Evolutionary conservation across 192 early-diverging fungal species (phyloP).

Genomic region (Dissophora ornata): DNA sequence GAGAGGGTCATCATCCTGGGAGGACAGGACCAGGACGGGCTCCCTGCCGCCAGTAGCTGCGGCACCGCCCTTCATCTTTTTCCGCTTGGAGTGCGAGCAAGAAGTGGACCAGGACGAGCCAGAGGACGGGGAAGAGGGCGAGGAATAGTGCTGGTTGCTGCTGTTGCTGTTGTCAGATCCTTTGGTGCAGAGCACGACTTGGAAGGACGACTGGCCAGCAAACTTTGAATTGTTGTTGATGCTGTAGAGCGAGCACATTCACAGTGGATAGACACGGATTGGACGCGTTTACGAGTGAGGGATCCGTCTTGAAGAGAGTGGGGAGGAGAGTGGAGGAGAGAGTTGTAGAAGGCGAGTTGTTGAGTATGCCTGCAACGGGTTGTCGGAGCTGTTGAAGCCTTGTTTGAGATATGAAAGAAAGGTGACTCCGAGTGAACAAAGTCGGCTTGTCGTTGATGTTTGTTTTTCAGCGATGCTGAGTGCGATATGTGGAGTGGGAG

Average conservation of each 20-base stretch:
- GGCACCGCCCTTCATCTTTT: slow-evolving; percentile 34
- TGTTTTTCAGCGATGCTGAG: too few relatives aligned
- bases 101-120: slow-evolving; percentile 7
- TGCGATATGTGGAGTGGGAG: too few relatives aligned
- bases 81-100: slow-evolving; percentile 27
- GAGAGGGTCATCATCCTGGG: slow-evolving; percentile 1
- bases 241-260: slow-evolving; percentile 49
- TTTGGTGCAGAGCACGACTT: slow-evolving; percentile 39
- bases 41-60: neutral
- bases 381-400: too few relatives aligned
- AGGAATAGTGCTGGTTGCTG: slow-evolving; percentile 8
- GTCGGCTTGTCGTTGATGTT: too few relatives aligned
- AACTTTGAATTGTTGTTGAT: slow-evolving; percentile 47
- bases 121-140: slow-evolving; percentile 7
- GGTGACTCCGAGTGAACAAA: too few relatives aligned
- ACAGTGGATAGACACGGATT: neutral
- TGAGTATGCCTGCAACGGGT: too few relatives aligned
- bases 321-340: neutral
- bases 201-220: slow-evolving; percentile 31
- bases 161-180: slow-evolving; percentile 16
- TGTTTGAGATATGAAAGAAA: too few relatives aligned
- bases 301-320: too few relatives aligned
- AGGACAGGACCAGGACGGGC: slow-evolving; percentile 14
- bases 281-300: too few relatives aligned
- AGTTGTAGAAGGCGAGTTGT: neutral